Evolutionary conservation across 1,284 basidiomycete genomes (phyloP), one percentile per base, ranked within the genome.

Genomic region (Ustilago curta): DNA sequence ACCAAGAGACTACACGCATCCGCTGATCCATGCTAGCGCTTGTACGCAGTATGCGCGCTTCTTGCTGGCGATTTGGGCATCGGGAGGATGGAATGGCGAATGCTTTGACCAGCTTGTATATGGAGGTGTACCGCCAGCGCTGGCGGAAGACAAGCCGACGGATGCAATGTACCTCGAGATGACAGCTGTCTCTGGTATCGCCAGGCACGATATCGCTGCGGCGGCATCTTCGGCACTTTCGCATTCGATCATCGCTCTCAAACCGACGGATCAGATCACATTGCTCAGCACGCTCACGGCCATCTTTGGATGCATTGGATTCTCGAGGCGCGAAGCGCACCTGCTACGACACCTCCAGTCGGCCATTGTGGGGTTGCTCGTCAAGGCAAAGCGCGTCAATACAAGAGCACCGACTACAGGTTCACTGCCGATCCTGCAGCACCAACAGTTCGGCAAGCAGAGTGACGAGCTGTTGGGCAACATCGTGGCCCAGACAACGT

Each of bases 81-180:
- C 72, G 2, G 76, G 73, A 18, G 83, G 83, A 0, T 84, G 82
- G 81, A 84, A 83, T 44, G 81, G 76, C 48, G 83, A 83, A 48
- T 77, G 76, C 27, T 84, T 84, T 53, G 83, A 84, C 65, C 82
- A 83, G 69, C 69, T 84, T 25, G 55, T 84, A 16, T 83, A 81
- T 40, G 83, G 83, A 23, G 83, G 83, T 23, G 64, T 77, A 4
- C 83, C 83, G 19, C 83, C 82, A 5, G 59, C 78, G 11, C 59
- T 84, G 35, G 81, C 71, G 1, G 76, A 79, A 43, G 73, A 75
- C 12, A 66, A 73, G 19, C 80, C 77, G 11, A 69, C 64, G 4
- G 58, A 58, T 3, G 70, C 70, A 0, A 73, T 64, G 58, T 82
- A 82, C 18, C 66, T 73, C 25, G 50, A 63, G 31, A 62, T 82